Base-by-base conservation (phyloP, 495 filamentous ascomycete species). In the Podospora comata region DNA sequence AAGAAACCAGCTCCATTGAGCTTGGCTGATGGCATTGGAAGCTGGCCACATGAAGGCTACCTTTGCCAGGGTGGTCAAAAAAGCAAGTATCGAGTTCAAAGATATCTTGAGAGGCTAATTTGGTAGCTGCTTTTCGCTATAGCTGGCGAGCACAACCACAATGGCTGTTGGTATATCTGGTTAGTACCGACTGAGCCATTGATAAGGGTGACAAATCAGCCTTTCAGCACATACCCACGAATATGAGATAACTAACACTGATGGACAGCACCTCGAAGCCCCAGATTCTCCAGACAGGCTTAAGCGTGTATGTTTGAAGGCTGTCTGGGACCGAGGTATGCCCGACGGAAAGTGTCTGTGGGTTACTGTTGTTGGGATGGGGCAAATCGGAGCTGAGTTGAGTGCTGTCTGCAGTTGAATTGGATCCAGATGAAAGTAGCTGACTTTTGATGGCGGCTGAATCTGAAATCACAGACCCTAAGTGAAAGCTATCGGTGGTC, bases 1-100 rank as follows among this genome's bases (percentile, higher is more conserved):
- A 48, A 13, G 70, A 69, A 80, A 81, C 80, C 80, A 82, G 18
- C 76, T 78, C 80, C 79, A 82, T 69, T 82, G 82, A 19, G 80
- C 70, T 62, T 82, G 80, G n/a, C 74, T 75, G 19, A 84, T 63
- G 6, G 64, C 71, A 44, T 78, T 73, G 7, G 73, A 70, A 44
- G 82, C 68, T 1, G 76, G 72, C 27, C 76, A 74, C 39, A 77
- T 73, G 73, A 83, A 66, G 3, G 68, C 61, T 48, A 78, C 72
- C 62, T 80, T 81, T 64, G 79, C 76, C 13, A 81, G 67, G 1
- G 79, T 81, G 5, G 75, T 76, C 34, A 83, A 69, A 5, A 84
- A 67, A 9, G 81, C 81, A 0, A 84, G 60, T 27, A 84, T 67
- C 0, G 82, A 72, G 73, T 83, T 82, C 39, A 82, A 77, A 0